Evolutionary conservation across 257 asterid species (phyloP).

Genomic region (Scutellaria minor): DNA sequence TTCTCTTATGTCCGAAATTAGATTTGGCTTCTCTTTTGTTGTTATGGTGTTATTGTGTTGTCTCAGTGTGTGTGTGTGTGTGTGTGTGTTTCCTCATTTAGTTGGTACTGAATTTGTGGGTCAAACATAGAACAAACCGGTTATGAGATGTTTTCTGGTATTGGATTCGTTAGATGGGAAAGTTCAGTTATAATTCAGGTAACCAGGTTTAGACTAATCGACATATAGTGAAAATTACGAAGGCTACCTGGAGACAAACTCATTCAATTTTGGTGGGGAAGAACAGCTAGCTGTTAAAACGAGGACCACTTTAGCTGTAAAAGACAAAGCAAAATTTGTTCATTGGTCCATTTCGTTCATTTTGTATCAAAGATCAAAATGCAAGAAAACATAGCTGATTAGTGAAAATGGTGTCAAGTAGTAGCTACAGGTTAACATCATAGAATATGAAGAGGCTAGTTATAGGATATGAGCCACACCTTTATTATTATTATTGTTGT

Average conservation of each 20-base stretch:
- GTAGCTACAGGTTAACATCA: background rate
- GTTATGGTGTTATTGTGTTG: background rate
- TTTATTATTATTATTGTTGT: too few relatives aligned
- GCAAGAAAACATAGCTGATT: background rate
- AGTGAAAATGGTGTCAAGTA: background rate
- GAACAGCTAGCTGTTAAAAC: background rate
- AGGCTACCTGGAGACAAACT: background rate
- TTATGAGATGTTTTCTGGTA: background rate
- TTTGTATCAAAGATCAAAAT: background rate
- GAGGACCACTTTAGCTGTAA: background rate
- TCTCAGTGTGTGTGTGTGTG: background rate
- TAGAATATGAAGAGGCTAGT: background rate
- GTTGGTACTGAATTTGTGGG: background rate
- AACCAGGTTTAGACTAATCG: background rate
- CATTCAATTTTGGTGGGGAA: conserved; percentile 1
- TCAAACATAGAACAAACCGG: background rate
- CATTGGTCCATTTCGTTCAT: background rate
- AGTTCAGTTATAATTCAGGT: background rate
- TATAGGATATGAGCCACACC: background rate
- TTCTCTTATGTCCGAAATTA: background rate
- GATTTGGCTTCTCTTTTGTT: background rate
- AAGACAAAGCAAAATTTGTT: background rate
- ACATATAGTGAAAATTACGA: background rate
- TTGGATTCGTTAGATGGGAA: background rate
- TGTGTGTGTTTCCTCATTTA: background rate